Base-by-base conservation (phyloP, 495 filamentous ascomycete species). In the Pyrenopolyporus hunteri region DNA sequence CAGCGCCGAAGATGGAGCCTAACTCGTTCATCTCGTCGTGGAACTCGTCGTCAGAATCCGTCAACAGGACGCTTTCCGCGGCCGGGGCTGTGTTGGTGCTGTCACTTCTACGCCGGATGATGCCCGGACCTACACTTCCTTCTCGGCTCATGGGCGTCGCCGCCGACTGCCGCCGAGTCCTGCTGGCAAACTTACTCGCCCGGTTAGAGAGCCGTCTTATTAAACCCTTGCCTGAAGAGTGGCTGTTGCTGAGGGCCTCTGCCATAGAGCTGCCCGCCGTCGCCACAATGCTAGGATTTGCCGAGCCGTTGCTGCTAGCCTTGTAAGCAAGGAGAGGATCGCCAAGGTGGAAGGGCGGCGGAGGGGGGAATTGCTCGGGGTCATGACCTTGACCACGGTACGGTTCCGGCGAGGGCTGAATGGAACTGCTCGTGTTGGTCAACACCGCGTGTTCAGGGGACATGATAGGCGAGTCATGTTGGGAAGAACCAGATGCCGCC, bases 21-120 rank as follows among this genome's bases (percentile, higher is more conserved):
- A 42, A 16, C 9, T 80, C 73, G 32, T 73, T 67, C 28, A 49
- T 45, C 11, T 75, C 74, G n/a, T 75, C 73, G 36, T 71, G 71
- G 39, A 74, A 64, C 2, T 87, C 86, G 22, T 84, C 83, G 45
- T 93, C 89, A n/a, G 87, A 87, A 39, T 88, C 85, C 16, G 64
- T 88, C 76, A 73, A 83, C 70, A 78, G 74, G 80, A 51, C 81
- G 58, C 48, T 79, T 65, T 80, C 86, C 70, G 56, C 80, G 56
- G 63, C 75, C 67, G 68, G 68, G 39, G 67, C 79, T 4, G 83
- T 83, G 48, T 83, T 87, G 68, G 88, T 93, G 75, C 90, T 94
- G 70, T 95, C 92, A 67, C 92, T 95, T 49, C 93, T 84, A 50
- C 90, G 83, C 47, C 94, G 86, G 74, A 94, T 84, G 25, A 96